A percentile compares a stretch with the other conserved stretches of the same genome.
Conservation (phyloP, 179 eudicot genomes). For the Beta lomatogona region DNA sequence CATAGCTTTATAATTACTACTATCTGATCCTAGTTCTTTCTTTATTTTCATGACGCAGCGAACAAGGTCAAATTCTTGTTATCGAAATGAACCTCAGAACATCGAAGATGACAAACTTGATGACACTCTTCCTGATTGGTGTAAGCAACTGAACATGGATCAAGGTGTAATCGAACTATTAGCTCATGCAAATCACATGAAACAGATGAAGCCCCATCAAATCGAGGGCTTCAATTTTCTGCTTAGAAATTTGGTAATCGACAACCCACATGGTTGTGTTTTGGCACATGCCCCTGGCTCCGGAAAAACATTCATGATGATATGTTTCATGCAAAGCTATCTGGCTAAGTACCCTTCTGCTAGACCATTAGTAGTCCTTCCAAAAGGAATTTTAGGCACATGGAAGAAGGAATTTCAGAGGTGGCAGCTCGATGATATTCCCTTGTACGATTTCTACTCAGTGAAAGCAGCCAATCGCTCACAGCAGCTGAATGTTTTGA, state of each 20-base stretch:
- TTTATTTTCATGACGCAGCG: slow-evolving; percentile 21
- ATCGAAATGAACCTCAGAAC: slow-evolving; percentile 27
- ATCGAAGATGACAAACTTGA: slow-evolving; percentile 21
- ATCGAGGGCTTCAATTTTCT: slow-evolving; percentile 77
- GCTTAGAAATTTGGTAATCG: slow-evolving; percentile 59
- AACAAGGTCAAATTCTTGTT: slow-evolving; percentile 23
- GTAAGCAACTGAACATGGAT: slow-evolving; percentile 42
- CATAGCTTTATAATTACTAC: neutral
- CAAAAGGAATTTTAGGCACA: slow-evolving; percentile 66
- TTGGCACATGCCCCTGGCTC: slow-evolving; percentile 96
- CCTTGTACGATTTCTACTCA: slow-evolving; percentile 71
- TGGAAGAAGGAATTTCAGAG: slow-evolving; percentile 80
- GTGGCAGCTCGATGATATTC: slow-evolving; percentile 76
- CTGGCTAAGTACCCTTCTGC: slow-evolving; percentile 68
- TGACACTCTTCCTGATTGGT: slow-evolving; percentile 32
- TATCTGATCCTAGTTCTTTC: neutral
- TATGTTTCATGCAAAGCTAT: slow-evolving; percentile 79
- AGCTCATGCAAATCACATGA: slow-evolving; percentile 65
- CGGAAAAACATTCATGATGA: slow-evolving; percentile 91
- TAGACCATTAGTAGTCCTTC: slow-evolving; percentile 75
- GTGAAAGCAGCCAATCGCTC: slow-evolving; percentile 62
- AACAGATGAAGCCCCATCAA: slow-evolving; percentile 86
- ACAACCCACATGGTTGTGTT: slow-evolving; percentile 81
- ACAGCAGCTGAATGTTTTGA: slow-evolving; percentile 69
- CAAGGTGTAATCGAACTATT: slow-evolving; percentile 37